Percentiles rank a stretch among this genome's conserved stretches.
These are phyloP conservation scores for Tolypocladium cylindrosporum DNA, from an alignment of 2,329 filamentous ascomycete species.

Conservation along the genomic window DNA sequence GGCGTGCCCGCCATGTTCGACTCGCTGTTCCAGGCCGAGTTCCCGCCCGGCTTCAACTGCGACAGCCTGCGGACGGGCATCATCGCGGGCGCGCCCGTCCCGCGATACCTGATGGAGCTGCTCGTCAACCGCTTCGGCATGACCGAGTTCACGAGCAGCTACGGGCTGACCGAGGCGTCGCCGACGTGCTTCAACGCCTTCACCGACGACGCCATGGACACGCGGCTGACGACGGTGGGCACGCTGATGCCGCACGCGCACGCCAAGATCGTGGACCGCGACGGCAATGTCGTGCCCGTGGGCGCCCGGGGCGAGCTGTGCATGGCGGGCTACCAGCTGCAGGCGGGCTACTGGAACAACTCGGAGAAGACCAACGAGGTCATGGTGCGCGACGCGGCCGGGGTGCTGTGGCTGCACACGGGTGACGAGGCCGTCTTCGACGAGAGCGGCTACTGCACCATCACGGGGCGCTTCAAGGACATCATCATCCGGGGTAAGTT, in stretches of 20 bases:
- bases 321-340: slow-evolving; percentile 68
- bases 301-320: slow-evolving; percentile 65
- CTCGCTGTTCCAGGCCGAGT: slow-evolving; percentile 42
- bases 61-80: slow-evolving; percentile 61
- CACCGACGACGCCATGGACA: slow-evolving; percentile 58
- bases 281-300: slow-evolving; percentile 55
- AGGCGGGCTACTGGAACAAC: slow-evolving; percentile 59
- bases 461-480: slow-evolving; percentile 70
- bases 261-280: slow-evolving; percentile 66
- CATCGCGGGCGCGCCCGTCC: slow-evolving; percentile 69
- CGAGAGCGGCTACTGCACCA: slow-evolving; percentile 57
- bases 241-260: slow-evolving; percentile 65
- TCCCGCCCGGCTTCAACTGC: slow-evolving; percentile 30
- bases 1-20: slow-evolving; percentile 83
- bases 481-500: slow-evolving; percentile 59
- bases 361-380: slow-evolving; percentile 59
- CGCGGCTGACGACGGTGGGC: slow-evolving; percentile 61
- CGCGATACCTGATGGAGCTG: slow-evolving; percentile 63
- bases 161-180: slow-evolving; percentile 67
- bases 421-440: slow-evolving; percentile 63
- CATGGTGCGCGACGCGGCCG: slow-evolving; percentile 42
- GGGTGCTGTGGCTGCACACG: slow-evolving; percentile 53
- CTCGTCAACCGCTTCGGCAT: slow-evolving; percentile 64
- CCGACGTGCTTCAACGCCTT: slow-evolving; percentile 76
- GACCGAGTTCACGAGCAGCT: slow-evolving; percentile 62